Percentiles rank a stretch among this genome's conserved stretches.
Conservation (phyloP, 495 filamentous ascomycete species). For the Chaetomium cochliodes region DNA sequence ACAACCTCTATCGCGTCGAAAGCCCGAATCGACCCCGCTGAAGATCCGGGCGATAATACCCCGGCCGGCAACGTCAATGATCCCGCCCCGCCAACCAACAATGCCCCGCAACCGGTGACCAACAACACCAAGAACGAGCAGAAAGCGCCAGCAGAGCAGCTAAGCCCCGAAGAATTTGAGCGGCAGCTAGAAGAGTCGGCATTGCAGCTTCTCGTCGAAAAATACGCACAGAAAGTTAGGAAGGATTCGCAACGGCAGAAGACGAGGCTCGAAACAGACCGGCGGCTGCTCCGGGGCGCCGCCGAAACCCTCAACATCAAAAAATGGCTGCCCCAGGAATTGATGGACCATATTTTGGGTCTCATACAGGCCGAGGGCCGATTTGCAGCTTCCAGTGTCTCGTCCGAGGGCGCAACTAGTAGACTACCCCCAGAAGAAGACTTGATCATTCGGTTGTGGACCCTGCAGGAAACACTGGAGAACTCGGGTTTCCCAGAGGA, state of each 20-base stretch:
- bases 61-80: constrained; percentile 29
- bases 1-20: constrained; percentile 86
- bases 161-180: constrained; percentile 82
- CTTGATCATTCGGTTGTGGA: constrained; percentile 74
- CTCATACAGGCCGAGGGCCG: constrained; percentile 55
- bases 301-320: constrained; percentile 64
- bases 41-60: constrained; percentile 38
- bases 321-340: constrained; percentile 75
- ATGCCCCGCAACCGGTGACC: constrained; percentile 35
- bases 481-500: constrained; percentile 64
- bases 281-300: constrained; percentile 71
- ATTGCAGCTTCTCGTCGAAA: constrained; percentile 80
- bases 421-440: constrained; percentile 65
- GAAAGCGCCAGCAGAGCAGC: constrained; percentile 48
- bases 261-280: constrained; percentile 72
- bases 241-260: constrained; percentile 67
- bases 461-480: constrained; percentile 64
- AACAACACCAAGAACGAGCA: constrained; percentile 38
- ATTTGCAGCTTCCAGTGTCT: constrained; percentile 46
- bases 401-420: constrained; percentile 39
- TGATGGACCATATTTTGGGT: constrained; percentile 72
- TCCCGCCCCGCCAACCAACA: constrained; percentile 37
- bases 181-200: constrained; percentile 76
- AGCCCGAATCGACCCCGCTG: constrained; percentile 45
- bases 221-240: constrained; percentile 66